Conservation (phyloP, 2,329 filamentous ascomycete species). For the Fusarium virguliforme region DNA sequence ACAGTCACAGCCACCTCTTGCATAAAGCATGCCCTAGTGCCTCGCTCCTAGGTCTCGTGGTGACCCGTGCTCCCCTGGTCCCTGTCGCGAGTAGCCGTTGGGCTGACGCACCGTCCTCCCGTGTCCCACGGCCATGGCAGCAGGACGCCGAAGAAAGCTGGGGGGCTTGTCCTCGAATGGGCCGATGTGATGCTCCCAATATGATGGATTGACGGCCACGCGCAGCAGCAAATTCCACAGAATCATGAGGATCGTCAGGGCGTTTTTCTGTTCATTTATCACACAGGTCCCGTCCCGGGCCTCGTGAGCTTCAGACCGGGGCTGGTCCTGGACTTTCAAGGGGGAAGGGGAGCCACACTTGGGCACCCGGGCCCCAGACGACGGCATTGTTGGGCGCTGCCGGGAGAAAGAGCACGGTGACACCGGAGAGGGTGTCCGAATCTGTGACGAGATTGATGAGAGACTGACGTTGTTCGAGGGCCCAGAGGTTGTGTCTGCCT, state of each 20-base stretch:
- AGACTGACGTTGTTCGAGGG: constrained; percentile 23
- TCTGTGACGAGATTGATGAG: constrained; percentile 27
- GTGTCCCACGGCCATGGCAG: constrained; percentile 38
- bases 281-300: constrained; percentile 18
- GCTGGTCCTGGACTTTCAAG: constrained; percentile 10
- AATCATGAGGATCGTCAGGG: constrained; percentile 35
- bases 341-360: constrained; percentile 30
- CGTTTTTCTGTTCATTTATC: neutral
- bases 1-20: constrained; percentile 12
- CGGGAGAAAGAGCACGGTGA: constrained; percentile 2
- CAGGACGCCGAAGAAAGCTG: constrained; percentile 19
- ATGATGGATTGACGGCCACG: neutral
- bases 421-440: constrained; percentile 16
- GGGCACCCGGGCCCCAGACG: constrained; percentile 28
- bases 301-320: constrained; percentile 24
- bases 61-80: constrained; percentile 23
- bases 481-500: constrained; percentile 16
- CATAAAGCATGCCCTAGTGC: constrained; percentile 16
- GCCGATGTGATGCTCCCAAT: constrained; percentile 1
- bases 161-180: constrained; percentile 17
- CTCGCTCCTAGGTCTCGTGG: constrained; percentile 14
- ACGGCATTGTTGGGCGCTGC: constrained; percentile 17
- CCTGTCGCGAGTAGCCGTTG: constrained; percentile 16
- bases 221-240: neutral
- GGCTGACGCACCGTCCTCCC: constrained; percentile 26